These are phyloP conservation scores for Iris macrosiphon DNA, from an alignment of 106 monocot species.

Conservation along the genomic window DNA sequence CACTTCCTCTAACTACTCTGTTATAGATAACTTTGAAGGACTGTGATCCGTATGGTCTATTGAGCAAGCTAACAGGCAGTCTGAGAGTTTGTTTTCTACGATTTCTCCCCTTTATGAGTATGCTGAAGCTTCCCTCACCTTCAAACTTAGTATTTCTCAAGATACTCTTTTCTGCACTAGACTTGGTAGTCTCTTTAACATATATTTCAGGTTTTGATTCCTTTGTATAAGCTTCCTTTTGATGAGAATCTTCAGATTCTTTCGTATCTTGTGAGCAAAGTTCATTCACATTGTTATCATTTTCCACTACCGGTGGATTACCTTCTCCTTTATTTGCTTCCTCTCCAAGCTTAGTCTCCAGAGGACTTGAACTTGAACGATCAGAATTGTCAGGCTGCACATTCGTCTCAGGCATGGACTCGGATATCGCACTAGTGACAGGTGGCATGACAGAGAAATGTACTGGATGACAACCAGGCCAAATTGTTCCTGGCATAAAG, in stretches of 20 bases:
- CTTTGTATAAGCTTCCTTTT: slow-evolving; percentile 13
- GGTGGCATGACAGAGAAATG: slow-evolving; percentile 60
- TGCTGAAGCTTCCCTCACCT: slow-evolving; percentile 76
- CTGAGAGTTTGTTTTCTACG: slow-evolving; percentile 72
- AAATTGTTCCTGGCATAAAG: slow-evolving; percentile 72
- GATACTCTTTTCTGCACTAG: slow-evolving; percentile 10
- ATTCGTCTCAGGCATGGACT: slow-evolving; percentile 26
- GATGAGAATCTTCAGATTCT: slow-evolving; percentile 20
- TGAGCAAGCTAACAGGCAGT: slow-evolving; percentile 84
- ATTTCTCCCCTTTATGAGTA: slow-evolving; percentile 74
- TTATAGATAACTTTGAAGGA: slow-evolving; percentile 84
- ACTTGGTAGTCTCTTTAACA: slow-evolving; percentile 11
- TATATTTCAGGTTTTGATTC: slow-evolving; percentile 23
- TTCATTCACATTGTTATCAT: slow-evolving; percentile 12
- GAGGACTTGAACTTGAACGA: slow-evolving; percentile 10
- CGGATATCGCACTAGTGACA: slow-evolving; percentile 35
- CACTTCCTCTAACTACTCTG: slow-evolving; percentile 76
- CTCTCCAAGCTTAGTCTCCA: slow-evolving; percentile 23
- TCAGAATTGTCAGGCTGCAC: slow-evolving; percentile 26
- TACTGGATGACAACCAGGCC: slow-evolving; percentile 60
- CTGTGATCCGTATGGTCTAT: slow-evolving; percentile 70
- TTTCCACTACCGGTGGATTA: neutral
- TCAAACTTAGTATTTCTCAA: slow-evolving; percentile 34
- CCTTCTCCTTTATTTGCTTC: slow-evolving; percentile 11
- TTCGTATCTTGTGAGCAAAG: slow-evolving; percentile 13